Conservation (phyloP, 345 rosid species). For the Clausena lansium region DNA sequence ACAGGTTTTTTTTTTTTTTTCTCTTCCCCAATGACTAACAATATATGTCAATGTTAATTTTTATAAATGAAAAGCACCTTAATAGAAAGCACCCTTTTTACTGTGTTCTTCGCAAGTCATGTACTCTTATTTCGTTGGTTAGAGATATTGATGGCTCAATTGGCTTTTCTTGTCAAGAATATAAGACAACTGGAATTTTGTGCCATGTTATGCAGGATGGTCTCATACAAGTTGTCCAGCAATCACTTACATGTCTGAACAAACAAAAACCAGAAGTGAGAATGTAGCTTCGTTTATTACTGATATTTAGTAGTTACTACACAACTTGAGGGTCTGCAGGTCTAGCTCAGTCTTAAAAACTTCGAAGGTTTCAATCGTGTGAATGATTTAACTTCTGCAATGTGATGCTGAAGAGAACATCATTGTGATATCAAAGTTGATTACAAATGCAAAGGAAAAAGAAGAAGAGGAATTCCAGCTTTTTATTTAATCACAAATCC, state of each 20-base stretch:
- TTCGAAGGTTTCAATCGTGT: not conserved
- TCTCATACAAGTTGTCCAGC: too few relatives aligned
- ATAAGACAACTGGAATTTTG: not conserved
- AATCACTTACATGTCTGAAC: too few relatives aligned
- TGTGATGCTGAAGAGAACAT: not conserved
- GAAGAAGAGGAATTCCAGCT: not conserved
- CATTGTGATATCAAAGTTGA: not conserved
- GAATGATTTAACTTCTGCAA: not conserved
- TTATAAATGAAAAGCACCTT: constrained; percentile 9
- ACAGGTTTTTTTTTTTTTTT: not conserved
- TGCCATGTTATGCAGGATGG: too few relatives aligned
- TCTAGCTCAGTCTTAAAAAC: not conserved
- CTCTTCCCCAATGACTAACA: not conserved
- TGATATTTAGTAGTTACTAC: too few relatives aligned
- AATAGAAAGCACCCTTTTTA: not conserved
- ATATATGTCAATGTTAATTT: constrained; percentile 17
- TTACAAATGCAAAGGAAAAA: not conserved
- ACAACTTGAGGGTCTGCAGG: not conserved
- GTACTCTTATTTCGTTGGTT: not conserved
- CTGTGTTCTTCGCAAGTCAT: not conserved
- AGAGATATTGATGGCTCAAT: not conserved
- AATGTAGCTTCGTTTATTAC: too few relatives aligned
- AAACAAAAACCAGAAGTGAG: too few relatives aligned
- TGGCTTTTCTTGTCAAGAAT: not conserved
- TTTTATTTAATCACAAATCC: constrained; percentile 21